Conservation (phyloP, 768 basidiomycete species). For the Mycena leptocephala region DNA sequence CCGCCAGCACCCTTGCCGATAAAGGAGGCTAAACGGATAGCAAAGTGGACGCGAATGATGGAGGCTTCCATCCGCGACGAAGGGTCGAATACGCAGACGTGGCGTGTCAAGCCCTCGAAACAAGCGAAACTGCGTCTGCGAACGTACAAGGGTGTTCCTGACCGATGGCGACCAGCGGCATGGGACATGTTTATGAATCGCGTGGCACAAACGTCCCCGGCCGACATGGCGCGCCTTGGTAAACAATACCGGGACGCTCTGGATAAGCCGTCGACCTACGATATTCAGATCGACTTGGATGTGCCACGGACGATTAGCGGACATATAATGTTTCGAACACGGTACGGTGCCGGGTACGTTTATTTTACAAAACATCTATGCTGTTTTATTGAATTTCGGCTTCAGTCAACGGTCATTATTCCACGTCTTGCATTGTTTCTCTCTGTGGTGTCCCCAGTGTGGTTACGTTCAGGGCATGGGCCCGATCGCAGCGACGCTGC, state of each 20-base stretch:
- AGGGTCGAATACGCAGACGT: slow-evolving; percentile 84
- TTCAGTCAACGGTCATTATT: slow-evolving; percentile 93
- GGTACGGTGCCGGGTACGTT: slow-evolving; percentile 94
- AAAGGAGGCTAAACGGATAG: slow-evolving; percentile 85
- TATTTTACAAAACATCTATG: slow-evolving; percentile 14
- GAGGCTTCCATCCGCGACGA: slow-evolving; percentile 75
- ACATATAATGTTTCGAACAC: slow-evolving; percentile 94
- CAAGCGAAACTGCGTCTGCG: slow-evolving; percentile 80
- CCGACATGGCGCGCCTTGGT: slow-evolving; percentile 61
- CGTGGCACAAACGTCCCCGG: slow-evolving; percentile 62
- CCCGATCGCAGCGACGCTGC: slow-evolving; percentile 93
- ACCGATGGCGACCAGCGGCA: slow-evolving; percentile 93
- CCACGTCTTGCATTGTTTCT: slow-evolving; percentile 94
- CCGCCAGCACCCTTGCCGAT: slow-evolving; percentile 64
- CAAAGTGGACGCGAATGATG: slow-evolving; percentile 96
- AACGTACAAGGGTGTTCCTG: slow-evolving; percentile 96
- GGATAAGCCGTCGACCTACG: slow-evolving; percentile 89
- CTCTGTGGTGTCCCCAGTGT: slow-evolving; percentile 86
- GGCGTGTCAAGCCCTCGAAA: slow-evolving; percentile 79
- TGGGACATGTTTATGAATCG: slow-evolving; percentile 89
- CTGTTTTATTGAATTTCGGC: slow-evolving; percentile 5
- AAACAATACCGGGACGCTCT: slow-evolving; percentile 74
- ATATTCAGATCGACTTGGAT: slow-evolving; percentile 98
- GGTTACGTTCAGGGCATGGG: slow-evolving; percentile 99
- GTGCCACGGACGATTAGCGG: slow-evolving; percentile 97